phyloP scores from a whole-genome alignment of 345 rosid species.

The Camelina sativa region DNA sequence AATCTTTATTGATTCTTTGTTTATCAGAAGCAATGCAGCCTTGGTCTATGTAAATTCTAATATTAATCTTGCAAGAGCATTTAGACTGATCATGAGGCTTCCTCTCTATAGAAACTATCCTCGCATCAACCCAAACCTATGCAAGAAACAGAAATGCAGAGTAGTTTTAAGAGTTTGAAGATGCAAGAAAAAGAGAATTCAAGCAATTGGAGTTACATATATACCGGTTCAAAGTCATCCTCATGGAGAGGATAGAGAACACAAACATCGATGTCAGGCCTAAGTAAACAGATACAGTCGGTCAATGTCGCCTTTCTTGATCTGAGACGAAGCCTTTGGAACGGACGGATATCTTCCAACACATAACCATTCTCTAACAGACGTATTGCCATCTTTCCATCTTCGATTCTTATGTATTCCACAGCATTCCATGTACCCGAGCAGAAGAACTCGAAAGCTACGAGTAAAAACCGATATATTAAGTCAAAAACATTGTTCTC shows the following conservation, averaged over 20 bases:
- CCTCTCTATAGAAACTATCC: constrained; percentile 75
- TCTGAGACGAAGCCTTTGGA: constrained; percentile 68
- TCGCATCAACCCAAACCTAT: constrained; percentile 86
- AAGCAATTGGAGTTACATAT: constrained; percentile 41
- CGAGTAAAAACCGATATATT: background rate
- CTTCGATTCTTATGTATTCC: constrained; percentile 56
- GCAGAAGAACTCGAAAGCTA: constrained; percentile 79
- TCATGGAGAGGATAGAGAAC: constrained; percentile 49
- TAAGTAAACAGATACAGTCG: constrained; percentile 80
- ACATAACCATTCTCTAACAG: constrained; percentile 44
- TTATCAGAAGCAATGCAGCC: constrained; percentile 68
- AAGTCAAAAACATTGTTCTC: background rate
- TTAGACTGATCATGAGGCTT: constrained; percentile 58
- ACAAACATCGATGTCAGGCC: constrained; percentile 82
- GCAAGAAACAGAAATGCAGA: constrained; percentile 26
- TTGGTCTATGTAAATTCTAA: constrained; percentile 59
- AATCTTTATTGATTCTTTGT: constrained; percentile 55
- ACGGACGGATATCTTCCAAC: constrained; percentile 54
- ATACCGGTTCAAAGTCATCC: constrained; percentile 38
- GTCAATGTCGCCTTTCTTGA: constrained; percentile 67
- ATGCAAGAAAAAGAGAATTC: background rate
- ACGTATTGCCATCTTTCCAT: constrained; percentile 59
- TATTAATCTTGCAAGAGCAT: constrained; percentile 68
- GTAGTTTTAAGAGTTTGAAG: constrained; percentile 1
- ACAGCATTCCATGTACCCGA: constrained; percentile 72